Evolutionary conservation across 2,329 filamentous ascomycete genomes (phyloP).

Genomic region (Arthrobotrys musiformis): DNA sequence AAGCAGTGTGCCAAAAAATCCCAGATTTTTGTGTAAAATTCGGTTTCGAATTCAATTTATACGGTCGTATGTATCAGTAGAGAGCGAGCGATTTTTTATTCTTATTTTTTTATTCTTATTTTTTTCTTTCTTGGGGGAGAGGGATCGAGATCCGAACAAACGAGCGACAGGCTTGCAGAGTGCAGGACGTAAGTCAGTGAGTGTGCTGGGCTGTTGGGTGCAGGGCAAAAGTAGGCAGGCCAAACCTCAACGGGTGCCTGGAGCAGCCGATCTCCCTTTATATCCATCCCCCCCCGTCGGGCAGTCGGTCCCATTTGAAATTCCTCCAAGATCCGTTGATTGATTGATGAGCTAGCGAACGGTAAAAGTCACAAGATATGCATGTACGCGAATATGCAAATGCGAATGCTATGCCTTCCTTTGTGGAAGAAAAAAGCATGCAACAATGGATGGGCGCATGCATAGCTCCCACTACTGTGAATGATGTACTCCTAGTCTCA

Average conservation of each 20-base stretch:
- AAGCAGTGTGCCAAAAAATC: not conserved
- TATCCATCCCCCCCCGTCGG: not conserved
- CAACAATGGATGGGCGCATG: constrained; percentile 48
- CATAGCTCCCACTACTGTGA: not conserved
- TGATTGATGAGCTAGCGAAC: not conserved
- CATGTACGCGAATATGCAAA: constrained; percentile 14
- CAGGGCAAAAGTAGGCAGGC: constrained; percentile 11
- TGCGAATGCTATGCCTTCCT: constrained; percentile 29
- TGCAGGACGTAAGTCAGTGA: not conserved
- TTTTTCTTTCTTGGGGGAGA: not conserved
- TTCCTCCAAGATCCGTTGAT: not conserved
- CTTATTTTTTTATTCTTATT: not conserved
- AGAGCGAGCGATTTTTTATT: not conserved
- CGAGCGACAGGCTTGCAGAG: constrained; percentile 1
- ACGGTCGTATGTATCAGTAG: not conserved
- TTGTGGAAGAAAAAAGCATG: constrained; percentile 25
- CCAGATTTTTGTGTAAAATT: too few species aligned
- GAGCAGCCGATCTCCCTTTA: constrained; percentile 20
- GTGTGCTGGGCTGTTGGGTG: not conserved
- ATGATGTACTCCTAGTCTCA: constrained; percentile 8
- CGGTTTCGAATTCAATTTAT: too few species aligned
- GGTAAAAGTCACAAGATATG: constrained; percentile 1
- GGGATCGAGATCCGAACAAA: constrained; percentile 11
- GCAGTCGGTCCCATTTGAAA: not conserved
- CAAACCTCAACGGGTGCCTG: constrained; percentile 22